Base-by-base conservation (phyloP, 768 basidiomycete species). In the Kwoniella europaea region DNA sequence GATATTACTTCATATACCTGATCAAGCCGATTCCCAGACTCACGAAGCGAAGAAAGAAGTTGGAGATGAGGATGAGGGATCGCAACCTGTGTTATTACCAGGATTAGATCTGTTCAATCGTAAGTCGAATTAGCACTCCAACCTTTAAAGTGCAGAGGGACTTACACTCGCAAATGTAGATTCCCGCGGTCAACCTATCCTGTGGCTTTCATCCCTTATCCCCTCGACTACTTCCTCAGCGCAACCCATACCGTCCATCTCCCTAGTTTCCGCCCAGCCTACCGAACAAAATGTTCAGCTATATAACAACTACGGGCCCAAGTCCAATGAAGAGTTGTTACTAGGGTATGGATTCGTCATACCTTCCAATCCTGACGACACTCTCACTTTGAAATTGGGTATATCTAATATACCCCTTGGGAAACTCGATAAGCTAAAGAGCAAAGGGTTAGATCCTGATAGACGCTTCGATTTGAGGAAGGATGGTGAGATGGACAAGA, bases 261-360 rank as follows among this genome's bases (percentile, higher is more conserved):
- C 91, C 1, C 86, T 96, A 63, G 85, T 91, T 2, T 83, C 87
- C 7, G 90, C 90, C 75, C 82, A 76, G 0, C 60, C 85, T 0
- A 84, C 86, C 3, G 71, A 72, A 1, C 71, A 83, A 1, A 87
- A 86, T 16, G 77, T 86, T 27, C 91, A 94, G 80, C 85, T 95
- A 20, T 89, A 90, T 85, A 96, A 94, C 85, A 96, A 96, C 81
- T 97, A 97, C 82, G 95, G 94, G 0, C 88, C 90, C 0, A 97
- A 97, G 80, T 89, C 93, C 0, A 95, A 96, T 82, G 87, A 92
- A 29, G 92, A 95, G 82, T 87, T 98, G 55, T 88, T 98, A 57
- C 87, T 98, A 4, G 93, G 92, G 5, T 98, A 97, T 78, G 95
- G 96, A 0, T 98, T 98, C 84, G 88, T 91, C 0, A 80, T 95